Conservation (phyloP, 495 filamentous ascomycete species). For the Stereocaulon alpinum region DNA sequence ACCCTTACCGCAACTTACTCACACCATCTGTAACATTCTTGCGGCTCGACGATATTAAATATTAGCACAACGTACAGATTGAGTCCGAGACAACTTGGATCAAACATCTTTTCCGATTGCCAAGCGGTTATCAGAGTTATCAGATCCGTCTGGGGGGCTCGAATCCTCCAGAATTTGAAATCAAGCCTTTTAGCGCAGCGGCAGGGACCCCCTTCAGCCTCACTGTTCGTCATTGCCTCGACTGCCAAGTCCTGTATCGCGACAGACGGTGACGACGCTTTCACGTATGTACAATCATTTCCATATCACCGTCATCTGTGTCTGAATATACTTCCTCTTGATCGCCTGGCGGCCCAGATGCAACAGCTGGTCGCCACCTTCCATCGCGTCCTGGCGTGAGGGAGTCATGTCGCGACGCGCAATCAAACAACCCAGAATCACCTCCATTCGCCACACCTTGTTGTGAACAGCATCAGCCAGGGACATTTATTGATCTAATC, state of each 20-base stretch:
- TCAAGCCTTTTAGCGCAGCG: conserved; percentile 13
- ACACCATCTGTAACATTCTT: background rate
- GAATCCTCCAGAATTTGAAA: background rate
- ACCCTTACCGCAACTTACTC: too few relatives aligned
- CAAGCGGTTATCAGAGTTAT: background rate
- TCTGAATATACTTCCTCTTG: background rate
- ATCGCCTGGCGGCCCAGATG: background rate
- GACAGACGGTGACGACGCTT: background rate
- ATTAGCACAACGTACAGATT: background rate
- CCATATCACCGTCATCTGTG: background rate
- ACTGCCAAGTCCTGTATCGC: background rate
- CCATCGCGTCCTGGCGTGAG: background rate
- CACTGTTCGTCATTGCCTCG: conserved; percentile 2
- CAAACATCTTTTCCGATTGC: background rate
- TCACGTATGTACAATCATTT: background rate
- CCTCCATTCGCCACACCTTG: background rate
- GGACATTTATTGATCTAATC: background rate
- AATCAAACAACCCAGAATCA: background rate
- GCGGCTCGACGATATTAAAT: too few relatives aligned
- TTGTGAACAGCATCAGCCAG: background rate
- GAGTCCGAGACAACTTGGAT: background rate
- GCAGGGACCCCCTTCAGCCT: conserved; percentile 3
- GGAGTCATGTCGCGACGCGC: conserved; percentile 1
- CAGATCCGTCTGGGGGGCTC: background rate
- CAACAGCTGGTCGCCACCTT: background rate